Conservation (phyloP, 2,329 filamentous ascomycete genomes). For the Fusarium tupiense region DNA sequence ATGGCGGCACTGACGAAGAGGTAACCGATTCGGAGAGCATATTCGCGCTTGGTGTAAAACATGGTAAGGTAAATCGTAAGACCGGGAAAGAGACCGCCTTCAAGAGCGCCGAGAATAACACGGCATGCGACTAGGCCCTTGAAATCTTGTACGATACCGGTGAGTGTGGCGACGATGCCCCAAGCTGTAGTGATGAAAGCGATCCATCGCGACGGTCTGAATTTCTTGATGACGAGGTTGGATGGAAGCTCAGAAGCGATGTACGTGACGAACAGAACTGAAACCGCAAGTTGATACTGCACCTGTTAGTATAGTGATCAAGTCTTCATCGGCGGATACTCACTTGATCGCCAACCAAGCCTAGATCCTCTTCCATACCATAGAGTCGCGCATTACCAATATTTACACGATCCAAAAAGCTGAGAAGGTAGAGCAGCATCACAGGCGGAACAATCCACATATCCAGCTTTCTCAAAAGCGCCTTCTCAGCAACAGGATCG, state of each 20-base stretch:
- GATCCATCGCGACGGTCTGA: conserved; percentile 49
- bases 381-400: conserved; percentile 71
- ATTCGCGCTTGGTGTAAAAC: conserved; percentile 43
- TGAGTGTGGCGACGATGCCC: conserved; percentile 58
- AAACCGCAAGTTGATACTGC: conserved; percentile 61
- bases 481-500: conserved; percentile 45
- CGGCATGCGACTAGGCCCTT: conserved; percentile 51
- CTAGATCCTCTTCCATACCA: conserved; percentile 68
- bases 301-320: accelerated
- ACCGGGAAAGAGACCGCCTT: conserved; percentile 58
- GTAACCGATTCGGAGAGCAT: conserved; percentile 39
- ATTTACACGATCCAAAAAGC: conserved; percentile 46
- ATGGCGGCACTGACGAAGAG: conserved; percentile 42
- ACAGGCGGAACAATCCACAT: conserved; percentile 70
- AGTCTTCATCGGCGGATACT: accelerated
- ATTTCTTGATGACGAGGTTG: conserved; percentile 52
- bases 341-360: conserved; percentile 57
- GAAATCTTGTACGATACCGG: conserved; percentile 53
- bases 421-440: conserved; percentile 66
- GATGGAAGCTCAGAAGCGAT: conserved; percentile 54
- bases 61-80: conserved; percentile 43
- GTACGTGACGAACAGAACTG: conserved; percentile 50
- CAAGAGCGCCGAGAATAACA: conserved; percentile 57
- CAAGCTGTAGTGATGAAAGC: conserved; percentile 46
- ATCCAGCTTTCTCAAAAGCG: conserved; percentile 68